Evolutionary conservation across 179 eudicot species (phyloP).

Genomic region (Vitellaria paradoxa): DNA sequence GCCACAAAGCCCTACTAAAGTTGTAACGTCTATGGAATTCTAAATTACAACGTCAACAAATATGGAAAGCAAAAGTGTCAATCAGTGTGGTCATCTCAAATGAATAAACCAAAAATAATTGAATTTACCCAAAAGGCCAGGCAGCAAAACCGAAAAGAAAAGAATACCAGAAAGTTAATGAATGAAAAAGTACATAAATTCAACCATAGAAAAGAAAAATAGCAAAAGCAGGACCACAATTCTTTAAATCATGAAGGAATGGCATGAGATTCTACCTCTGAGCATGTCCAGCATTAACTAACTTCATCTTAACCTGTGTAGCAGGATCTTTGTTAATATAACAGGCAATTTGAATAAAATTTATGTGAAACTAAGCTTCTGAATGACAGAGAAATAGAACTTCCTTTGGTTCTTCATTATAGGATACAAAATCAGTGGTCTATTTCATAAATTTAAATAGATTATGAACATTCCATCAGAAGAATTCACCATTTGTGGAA

Average conservation of each 20-base stretch:
- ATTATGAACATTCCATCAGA: neutral
- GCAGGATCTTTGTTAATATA: constrained; percentile 26
- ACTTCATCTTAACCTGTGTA: constrained; percentile 80
- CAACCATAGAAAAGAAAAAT: neutral
- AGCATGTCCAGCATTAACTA: constrained; percentile 57
- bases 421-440: neutral
- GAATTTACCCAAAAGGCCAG: too few relatives aligned
- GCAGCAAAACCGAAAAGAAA: neutral
- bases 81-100: too few relatives aligned
- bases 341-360: neutral
- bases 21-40: too few relatives aligned
- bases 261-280: constrained; percentile 57
- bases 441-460: neutral
- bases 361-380: neutral
- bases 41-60: too few relatives aligned
- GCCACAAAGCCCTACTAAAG: neutral
- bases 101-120: too few relatives aligned
- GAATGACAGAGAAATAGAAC: neutral
- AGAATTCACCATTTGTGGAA: neutral
- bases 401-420: neutral
- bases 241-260: neutral
- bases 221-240: constrained; percentile 2
- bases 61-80: neutral
- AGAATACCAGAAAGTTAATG: neutral
- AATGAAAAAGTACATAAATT: neutral